Base-by-base conservation (phyloP, 257 asterid species). In the Plantago major region DNA sequence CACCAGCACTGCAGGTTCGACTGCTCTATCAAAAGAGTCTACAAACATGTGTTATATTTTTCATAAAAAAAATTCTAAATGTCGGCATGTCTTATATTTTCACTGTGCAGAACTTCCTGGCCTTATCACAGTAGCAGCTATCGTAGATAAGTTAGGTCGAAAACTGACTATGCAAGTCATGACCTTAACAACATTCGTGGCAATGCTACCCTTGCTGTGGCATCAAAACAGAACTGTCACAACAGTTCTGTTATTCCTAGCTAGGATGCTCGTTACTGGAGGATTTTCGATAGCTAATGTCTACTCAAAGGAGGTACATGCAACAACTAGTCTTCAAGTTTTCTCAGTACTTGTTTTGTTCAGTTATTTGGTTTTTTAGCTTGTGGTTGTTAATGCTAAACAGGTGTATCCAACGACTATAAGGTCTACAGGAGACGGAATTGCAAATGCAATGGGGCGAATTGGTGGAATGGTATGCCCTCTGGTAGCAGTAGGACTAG, bases 381-480 rank as follows among this genome's bases (percentile, higher is more conserved):
- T 74, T 69, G 55, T 33, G 3, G 8, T 33, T 33, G 40, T 33
- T 7, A 33, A 33, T 33, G 40, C 7, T 2, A 33, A 5, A 33
- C 40, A 33, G 40, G 40, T 33, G 6, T 33, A 33, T 33, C 40
- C 40, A 33, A 33, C 40, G 40, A 37, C 66, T 18, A 51, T 66
- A 26, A 55, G 79, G 56, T 58, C 72, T 9, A 69, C 59, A 13
- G 79, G 75, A 0, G 53, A 40, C 6, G 79, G 79, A 48, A 65
- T 69, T 47, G 72, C 75, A 61, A 60, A 40, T 0, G 46, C 69
- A 9, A 53, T 69, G 51, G 75, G 75, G 50, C 55, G 75, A 70
- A 56, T 69, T 30, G 79, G 71, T 16, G 79, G 79, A 14, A 69
- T 69, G 79, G 40, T 74, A 55, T 74, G 79, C 62, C 79, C 79